Conservation (phyloP, 495 filamentous ascomycete genomes). For the Bryoglossum gracile region DNA sequence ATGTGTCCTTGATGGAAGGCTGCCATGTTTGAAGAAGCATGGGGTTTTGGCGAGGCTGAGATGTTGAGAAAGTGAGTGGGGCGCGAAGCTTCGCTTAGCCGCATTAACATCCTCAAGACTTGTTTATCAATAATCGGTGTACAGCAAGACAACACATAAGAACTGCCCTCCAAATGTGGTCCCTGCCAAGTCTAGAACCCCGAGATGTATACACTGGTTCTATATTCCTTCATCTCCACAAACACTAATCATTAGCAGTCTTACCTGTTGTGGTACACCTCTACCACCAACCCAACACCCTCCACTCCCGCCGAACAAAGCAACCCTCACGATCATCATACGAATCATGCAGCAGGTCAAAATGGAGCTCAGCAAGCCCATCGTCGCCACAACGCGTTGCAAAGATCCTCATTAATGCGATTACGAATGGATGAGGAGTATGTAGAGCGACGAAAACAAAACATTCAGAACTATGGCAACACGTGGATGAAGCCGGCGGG, state of each 20-base stretch:
- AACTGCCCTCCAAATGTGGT: constrained; percentile 41
- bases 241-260: constrained; percentile 36
- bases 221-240: neutral
- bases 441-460: constrained; percentile 58
- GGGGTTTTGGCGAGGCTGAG: neutral
- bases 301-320: constrained; percentile 30
- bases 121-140: too few species aligned
- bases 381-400: constrained; percentile 23
- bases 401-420: constrained; percentile 48
- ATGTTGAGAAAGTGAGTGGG: neutral
- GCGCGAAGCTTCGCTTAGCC: neutral
- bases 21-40: too few species aligned
- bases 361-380: constrained; percentile 18
- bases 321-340: constrained; percentile 16
- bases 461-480: constrained; percentile 66
- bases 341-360: constrained; percentile 17
- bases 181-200: constrained; percentile 65
- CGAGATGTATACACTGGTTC: constrained; percentile 51
- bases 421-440: constrained; percentile 62
- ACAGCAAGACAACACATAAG: neutral
- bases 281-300: constrained; percentile 26
- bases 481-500: constrained; percentile 76
- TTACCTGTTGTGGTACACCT: constrained; percentile 64
- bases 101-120: too few species aligned
- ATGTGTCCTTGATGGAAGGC: too few species aligned